phyloP scores from a whole-genome alignment of 1,139 yeast genomes.

The Hansenula lynferdii region DNA sequence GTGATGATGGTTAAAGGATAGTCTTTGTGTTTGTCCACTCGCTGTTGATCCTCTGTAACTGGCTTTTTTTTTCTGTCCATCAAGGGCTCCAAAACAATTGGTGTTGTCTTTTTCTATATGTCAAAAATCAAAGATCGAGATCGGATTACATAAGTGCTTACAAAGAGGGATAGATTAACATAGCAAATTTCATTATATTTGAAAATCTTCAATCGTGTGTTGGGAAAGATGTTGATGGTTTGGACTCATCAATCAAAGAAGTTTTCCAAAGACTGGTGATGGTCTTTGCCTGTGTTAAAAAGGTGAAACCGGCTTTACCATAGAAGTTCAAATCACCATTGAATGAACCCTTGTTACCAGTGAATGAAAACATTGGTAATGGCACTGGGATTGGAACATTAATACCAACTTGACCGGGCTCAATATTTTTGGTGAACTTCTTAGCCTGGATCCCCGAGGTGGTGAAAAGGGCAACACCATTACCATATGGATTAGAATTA shows the following conservation, averaged over 20 bases:
- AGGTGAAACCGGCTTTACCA: constrained; percentile 70
- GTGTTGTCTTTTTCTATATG: background rate
- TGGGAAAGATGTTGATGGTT: constrained; percentile 62
- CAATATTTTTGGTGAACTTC: constrained; percentile 65
- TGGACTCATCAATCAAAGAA: constrained; percentile 45
- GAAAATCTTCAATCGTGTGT: constrained; percentile 41
- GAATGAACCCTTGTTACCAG: constrained; percentile 75
- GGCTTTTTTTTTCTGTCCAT: too few species aligned
- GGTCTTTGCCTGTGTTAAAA: constrained; percentile 74
- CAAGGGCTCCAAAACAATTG: too few species aligned
- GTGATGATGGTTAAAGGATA: too few species aligned
- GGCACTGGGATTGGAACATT: constrained; percentile 87
- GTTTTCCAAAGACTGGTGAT: constrained; percentile 69
- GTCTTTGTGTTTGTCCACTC: too few species aligned
- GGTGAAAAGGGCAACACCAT: constrained; percentile 71
- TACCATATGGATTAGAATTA: constrained; percentile 65
- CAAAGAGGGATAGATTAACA: too few species aligned
- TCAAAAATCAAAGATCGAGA: background rate
- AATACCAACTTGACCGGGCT: constrained; percentile 76
- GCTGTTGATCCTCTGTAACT: too few species aligned
- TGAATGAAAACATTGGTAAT: constrained; percentile 76
- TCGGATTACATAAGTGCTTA: too few species aligned
- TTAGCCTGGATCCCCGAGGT: constrained; percentile 65
- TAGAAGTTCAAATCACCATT: constrained; percentile 77
- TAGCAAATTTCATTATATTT: too few species aligned